Base-by-base conservation (phyloP, 306 rosid genomes). In the Abrus pulchellus region DNA sequence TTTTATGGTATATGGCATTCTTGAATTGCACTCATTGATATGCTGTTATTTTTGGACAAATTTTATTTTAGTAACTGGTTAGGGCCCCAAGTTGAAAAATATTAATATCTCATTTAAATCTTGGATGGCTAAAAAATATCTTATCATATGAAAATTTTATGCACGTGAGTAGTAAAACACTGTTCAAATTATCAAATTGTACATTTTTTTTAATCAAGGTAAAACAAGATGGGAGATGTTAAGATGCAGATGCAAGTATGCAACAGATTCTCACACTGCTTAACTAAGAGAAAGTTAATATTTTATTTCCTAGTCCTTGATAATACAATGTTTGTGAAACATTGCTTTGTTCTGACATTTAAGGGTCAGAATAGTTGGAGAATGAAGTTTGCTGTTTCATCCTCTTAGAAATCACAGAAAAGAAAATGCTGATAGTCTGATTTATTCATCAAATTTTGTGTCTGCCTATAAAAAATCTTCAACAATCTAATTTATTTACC, bases 1-100 rank as follows among this genome's bases (percentile, higher is more conserved):
- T 81, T 53, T 94, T 13, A 94, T 94, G 97, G 97, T 94, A 86
- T 76, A 50, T 48, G 68, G 7, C 68, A 32, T 71, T 78, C 49
- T 54, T 68, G 10, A 67, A 34, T 66, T 5, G 1, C 13, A 40
- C 65, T 10, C 56, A n/a, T 70, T 78, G 33, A 59, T 34, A 62
- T 45, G 34, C 61, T 81, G 44, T 28, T 72, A 40, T n/a, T 63
- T 81, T 62, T 40, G 1, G 38, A 60, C 50, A 75, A 67, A 52
- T 14, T 29, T 52, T 61, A 77, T 5, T 68, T 59, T 81, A 14
- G 20, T 55, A 64, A 36, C 81, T 45, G 61, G 63, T 48, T 54
- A 33, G 52, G 68, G 13, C 30, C 72, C 30, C 56, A 29, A 48
- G 4, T 68, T 34, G 41, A 27, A 44, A 44, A 54, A 56, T 5